These are phyloP conservation scores for Begonia masoniana DNA, from an alignment of 306 rosid genomes.

Conservation along the genomic window DNA sequence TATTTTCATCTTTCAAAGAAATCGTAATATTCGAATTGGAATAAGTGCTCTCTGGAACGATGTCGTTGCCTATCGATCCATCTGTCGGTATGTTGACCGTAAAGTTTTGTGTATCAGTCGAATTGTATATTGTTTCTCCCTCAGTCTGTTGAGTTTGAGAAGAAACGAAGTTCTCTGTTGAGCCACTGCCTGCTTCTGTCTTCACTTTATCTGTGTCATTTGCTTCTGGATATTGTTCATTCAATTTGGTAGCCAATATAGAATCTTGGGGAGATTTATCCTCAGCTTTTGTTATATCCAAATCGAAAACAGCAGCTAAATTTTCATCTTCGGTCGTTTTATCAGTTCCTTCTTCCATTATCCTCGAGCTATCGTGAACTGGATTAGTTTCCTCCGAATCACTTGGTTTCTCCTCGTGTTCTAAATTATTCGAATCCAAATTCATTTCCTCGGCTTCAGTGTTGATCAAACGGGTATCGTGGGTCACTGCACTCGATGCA, in stretches of 20 bases:
- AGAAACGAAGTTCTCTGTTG: constrained; percentile 13
- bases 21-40: constrained; percentile 14
- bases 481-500: constrained; percentile 96
- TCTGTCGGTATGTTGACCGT: constrained; percentile 12
- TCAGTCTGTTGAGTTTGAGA: constrained; percentile 30
- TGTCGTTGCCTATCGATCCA: not conserved
- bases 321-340: constrained; percentile 11
- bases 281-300: constrained; percentile 5
- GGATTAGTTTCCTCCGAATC: constrained; percentile 15
- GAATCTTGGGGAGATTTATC: constrained; percentile 18
- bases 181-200: constrained; percentile 9
- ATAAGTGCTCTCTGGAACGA: constrained; percentile 17
- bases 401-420: constrained; percentile 18
- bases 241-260: constrained; percentile 13
- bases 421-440: constrained; percentile 13
- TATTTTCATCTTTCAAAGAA: constrained; percentile 22
- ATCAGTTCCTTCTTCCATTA: constrained; percentile 22
- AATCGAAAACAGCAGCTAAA: constrained; percentile 6
- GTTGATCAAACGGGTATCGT: constrained; percentile 39
- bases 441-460: constrained; percentile 20
- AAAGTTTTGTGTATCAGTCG: constrained; percentile 11
- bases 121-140: constrained; percentile 8
- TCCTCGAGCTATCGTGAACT: constrained; percentile 22
- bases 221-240: constrained; percentile 20
- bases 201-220: constrained; percentile 14